phyloP scores from a whole-genome alignment of 2,329 filamentous ascomycete species.

The Coniosporium tulheliwenetii region DNA sequence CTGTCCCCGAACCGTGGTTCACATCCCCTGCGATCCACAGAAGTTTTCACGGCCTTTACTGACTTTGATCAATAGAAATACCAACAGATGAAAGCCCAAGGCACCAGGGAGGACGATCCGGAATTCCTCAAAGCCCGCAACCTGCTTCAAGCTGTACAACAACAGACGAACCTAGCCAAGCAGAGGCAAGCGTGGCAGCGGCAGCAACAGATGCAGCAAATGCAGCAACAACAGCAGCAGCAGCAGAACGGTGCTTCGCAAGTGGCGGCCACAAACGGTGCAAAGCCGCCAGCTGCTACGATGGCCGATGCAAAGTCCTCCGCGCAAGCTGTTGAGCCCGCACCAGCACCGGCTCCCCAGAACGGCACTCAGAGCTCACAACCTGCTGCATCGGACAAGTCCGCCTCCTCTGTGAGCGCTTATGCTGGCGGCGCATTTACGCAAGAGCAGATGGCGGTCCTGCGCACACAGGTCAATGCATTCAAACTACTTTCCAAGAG shows the following conservation, averaged over 20 bases:
- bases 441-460: conserved; percentile 59
- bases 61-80: conserved; percentile 48
- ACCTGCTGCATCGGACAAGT: conserved; percentile 12
- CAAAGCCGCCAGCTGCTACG: conserved; percentile 2
- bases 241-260: conserved; percentile 33
- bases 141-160: conserved; percentile 57
- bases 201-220: conserved; percentile 30
- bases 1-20: conserved; percentile 1
- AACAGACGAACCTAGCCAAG: conserved; percentile 39
- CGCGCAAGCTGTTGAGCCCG: conserved; percentile 2
- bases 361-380: conserved; percentile 4
- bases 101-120: conserved; percentile 67
- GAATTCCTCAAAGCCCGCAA: conserved; percentile 73
- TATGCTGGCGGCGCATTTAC: conserved; percentile 38
- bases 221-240: conserved; percentile 26
- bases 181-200: conserved; percentile 28
- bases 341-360: conserved; percentile 1
- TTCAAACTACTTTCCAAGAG: conserved; percentile 88
- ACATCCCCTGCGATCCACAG: too few species aligned
- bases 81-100: conserved; percentile 73
- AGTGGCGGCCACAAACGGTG: conserved; percentile 32
- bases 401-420: too few species aligned
- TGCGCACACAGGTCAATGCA: conserved; percentile 76
- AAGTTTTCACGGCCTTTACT: too few species aligned
- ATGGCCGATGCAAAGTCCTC: conserved; percentile 1